Evolutionary conservation across 2,329 filamentous ascomycete genomes (phyloP).

Genomic region (Fusarium luffae): DNA sequence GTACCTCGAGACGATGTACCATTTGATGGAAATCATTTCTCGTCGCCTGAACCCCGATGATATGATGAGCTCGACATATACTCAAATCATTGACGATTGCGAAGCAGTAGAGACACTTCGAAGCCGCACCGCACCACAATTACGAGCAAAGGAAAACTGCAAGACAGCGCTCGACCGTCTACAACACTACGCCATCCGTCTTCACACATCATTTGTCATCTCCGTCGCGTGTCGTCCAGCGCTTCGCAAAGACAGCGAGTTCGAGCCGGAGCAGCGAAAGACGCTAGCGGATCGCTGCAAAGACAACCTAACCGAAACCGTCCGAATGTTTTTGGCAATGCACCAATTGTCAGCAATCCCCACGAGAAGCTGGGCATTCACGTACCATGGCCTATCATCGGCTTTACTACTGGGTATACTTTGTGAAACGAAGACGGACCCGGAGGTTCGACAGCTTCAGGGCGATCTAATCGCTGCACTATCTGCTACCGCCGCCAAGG

Average conservation of each 20-base stretch:
- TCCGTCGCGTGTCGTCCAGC: conserved; percentile 73
- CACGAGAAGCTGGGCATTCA: conserved; percentile 75
- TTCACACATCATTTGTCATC: conserved; percentile 73
- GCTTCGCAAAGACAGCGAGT: conserved; percentile 64
- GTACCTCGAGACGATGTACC: conserved; percentile 74
- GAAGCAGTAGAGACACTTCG: conserved; percentile 64
- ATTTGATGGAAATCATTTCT: conserved; percentile 70
- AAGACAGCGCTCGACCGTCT: conserved; percentile 71
- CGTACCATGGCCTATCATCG: conserved; percentile 73
- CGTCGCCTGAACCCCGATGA: conserved; percentile 66
- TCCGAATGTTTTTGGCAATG: conserved; percentile 76
- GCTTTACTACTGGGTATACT: conserved; percentile 72
- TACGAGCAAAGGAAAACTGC: conserved; percentile 70
- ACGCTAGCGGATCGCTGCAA: conserved; percentile 69
- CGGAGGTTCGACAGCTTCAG: conserved; percentile 71
- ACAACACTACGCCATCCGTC: conserved; percentile 71
- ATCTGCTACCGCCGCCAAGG: conserved; percentile 72
- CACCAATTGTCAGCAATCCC: conserved; percentile 74
- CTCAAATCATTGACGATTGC: conserved; percentile 68
- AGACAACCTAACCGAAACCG: conserved; percentile 71
- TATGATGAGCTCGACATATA: conserved; percentile 60
- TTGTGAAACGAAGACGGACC: conserved; percentile 71
- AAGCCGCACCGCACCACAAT: conserved; percentile 60
- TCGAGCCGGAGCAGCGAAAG: conserved; percentile 64
- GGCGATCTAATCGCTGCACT: conserved; percentile 72